Conservation (phyloP, 2,329 filamentous ascomycete genomes). For the Stachybotrys echinatus region DNA sequence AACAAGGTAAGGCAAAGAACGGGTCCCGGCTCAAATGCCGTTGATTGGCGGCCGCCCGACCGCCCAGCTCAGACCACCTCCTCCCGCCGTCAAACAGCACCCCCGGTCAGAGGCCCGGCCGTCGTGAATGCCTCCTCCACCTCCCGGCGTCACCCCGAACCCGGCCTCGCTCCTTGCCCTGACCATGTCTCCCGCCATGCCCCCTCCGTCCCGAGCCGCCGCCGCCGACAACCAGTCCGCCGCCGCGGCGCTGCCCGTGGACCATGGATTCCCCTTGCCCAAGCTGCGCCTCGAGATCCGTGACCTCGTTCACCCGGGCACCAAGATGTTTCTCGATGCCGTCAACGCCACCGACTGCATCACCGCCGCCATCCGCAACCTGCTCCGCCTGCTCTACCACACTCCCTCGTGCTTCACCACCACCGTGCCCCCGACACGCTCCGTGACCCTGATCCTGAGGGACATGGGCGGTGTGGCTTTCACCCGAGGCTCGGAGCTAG, state of each 20-base stretch:
- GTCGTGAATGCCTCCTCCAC: slow-evolving; percentile 10
- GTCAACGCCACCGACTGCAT: slow-evolving; percentile 61
- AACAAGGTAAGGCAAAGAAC: background rate
- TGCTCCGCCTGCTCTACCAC: slow-evolving; percentile 68
- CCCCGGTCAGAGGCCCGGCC: too few relatives aligned
- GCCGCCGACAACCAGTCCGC: slow-evolving; percentile 10
- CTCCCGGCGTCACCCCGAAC: slow-evolving; percentile 15
- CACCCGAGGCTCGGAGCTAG: slow-evolving; percentile 74
- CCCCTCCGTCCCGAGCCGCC: slow-evolving; percentile 9
- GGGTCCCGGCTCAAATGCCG: background rate
- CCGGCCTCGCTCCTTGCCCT: slow-evolving; percentile 14
- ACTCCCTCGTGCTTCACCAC: slow-evolving; percentile 34
- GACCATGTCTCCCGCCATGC: slow-evolving; percentile 18
- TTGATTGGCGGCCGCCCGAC: background rate
- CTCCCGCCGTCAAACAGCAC: too few relatives aligned
- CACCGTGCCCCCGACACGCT: slow-evolving; percentile 62
- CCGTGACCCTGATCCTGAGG: slow-evolving; percentile 76
- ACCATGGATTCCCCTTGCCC: slow-evolving; percentile 35
- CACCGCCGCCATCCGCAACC: slow-evolving; percentile 56
- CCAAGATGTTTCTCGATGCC: slow-evolving; percentile 60
- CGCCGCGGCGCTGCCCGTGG: slow-evolving; percentile 2
- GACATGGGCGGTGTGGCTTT: slow-evolving; percentile 83
- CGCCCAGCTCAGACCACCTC: background rate
- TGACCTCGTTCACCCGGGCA: slow-evolving; percentile 54
- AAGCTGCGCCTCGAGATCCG: slow-evolving; percentile 56